These are phyloP conservation scores for Triticum turgidum DNA, from an alignment of 176 grass and related monocot genomes.

Conservation along the genomic window DNA sequence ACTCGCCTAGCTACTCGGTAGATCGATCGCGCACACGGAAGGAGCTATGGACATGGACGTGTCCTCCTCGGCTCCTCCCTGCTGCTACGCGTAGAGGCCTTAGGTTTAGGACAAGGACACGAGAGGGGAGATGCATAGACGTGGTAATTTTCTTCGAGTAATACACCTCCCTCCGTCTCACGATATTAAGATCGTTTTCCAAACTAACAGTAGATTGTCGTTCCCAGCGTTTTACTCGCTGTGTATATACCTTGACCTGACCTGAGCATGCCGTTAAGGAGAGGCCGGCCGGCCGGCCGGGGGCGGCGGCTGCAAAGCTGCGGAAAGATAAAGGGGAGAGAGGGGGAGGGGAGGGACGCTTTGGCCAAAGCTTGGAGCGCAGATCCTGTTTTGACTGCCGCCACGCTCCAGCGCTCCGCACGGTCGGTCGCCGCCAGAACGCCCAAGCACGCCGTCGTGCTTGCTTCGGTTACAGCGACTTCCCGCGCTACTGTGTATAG, in stretches of 20 bases:
- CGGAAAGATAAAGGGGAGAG: conserved; percentile 57
- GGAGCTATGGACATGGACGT: conserved; percentile 28
- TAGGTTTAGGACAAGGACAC: conserved; percentile 30
- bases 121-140: not conserved
- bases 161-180: too few species aligned
- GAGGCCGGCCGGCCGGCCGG: not conserved
- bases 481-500: too few species aligned
- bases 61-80: not conserved
- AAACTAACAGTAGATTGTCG: not conserved
- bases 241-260: not conserved
- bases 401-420: not conserved
- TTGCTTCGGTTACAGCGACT: conserved; percentile 11
- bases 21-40: conserved; percentile 27
- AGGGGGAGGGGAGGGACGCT: conserved; percentile 10
- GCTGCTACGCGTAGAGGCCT: not conserved
- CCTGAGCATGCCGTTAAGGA: conserved; percentile 6
- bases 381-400: conserved; percentile 76
- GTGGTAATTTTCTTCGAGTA: not conserved
- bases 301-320: conserved; percentile 61
- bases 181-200: too few species aligned
- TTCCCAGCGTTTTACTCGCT: not conserved
- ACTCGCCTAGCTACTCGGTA: not conserved
- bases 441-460: not conserved
- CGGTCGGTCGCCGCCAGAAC: not conserved
- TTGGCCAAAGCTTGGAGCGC: conserved; percentile 48